phyloP scores from a whole-genome alignment of 2,329 filamentous ascomycete species.

The Chalaropsis thielavioides region DNA sequence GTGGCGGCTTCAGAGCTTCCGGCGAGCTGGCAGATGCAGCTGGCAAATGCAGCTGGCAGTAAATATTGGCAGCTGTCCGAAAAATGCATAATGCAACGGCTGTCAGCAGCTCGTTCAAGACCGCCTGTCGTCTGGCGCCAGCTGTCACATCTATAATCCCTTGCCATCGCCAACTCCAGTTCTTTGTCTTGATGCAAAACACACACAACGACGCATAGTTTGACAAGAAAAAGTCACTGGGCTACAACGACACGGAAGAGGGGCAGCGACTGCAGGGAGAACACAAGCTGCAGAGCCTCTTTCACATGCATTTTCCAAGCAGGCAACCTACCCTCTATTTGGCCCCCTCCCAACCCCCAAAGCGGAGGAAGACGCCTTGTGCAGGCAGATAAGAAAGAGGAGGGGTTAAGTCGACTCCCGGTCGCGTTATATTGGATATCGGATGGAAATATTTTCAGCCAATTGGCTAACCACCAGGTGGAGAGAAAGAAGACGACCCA shows the following conservation, averaged over 20 bases:
- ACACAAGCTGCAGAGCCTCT: neutral
- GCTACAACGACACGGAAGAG: neutral
- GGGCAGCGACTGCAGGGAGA: neutral
- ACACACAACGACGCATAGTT: neutral
- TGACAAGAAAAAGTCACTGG: neutral
- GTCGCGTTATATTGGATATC: neutral
- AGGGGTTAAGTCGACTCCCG: neutral
- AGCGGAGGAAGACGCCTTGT: neutral
- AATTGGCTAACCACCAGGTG: neutral
- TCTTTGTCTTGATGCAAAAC: neutral
- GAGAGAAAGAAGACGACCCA: neutral
- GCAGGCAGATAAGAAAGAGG: neutral
- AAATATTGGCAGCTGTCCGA: no score
- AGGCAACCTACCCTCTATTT: neutral
- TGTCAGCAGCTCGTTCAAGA: neutral
- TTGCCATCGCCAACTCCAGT: neutral
- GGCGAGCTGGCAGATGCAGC: neutral
- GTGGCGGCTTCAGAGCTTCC: neutral
- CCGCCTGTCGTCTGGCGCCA: neutral
- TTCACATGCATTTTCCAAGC: conserved; percentile 12
- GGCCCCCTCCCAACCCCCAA: neutral
- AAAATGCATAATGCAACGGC: no score
- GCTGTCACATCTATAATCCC: neutral
- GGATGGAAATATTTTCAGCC: neutral
- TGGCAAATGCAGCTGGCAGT: neutral